Percentiles rank a stretch among this genome's conserved stretches.
These are phyloP conservation scores for Rhizopus stolonifer DNA, from an alignment of 371 early-diverging fungal species.

Conservation along the genomic window DNA sequence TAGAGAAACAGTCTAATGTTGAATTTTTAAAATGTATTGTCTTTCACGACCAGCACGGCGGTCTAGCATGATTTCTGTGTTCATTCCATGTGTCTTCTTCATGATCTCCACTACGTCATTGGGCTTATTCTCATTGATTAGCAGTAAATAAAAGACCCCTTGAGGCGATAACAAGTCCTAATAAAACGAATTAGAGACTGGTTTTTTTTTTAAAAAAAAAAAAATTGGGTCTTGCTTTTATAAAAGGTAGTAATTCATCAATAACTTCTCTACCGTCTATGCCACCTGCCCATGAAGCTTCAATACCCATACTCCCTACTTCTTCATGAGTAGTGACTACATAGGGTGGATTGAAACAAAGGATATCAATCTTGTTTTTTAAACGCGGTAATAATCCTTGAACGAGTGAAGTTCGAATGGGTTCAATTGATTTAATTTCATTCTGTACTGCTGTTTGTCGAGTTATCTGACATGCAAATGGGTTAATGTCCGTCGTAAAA, in stretches of 20 bases:
- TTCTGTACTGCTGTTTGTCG: conserved; percentile 62
- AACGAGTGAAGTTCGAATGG: conserved; percentile 60
- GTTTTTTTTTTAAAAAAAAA: no score
- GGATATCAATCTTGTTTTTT: conserved; percentile 63
- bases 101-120: conserved; percentile 72
- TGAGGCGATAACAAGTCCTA: conserved; percentile 67
- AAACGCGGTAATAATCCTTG: conserved; percentile 59
- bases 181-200: no score
- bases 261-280: conserved; percentile 90
- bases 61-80: conserved; percentile 41
- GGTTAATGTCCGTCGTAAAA: conserved; percentile 85
- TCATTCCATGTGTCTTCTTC: conserved; percentile 39
- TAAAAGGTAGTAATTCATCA: conserved; percentile 73
- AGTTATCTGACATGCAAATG: conserved; percentile 68
- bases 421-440: conserved; percentile 50
- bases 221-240: no score
- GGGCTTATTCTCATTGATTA: conserved; percentile 89
- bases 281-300: conserved; percentile 95
- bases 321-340: conserved; percentile 78
- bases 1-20: no score
- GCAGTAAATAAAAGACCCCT: conserved; percentile 86
- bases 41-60: conserved; percentile 62
- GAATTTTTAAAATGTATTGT: conserved; percentile 56
- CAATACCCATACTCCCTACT: conserved; percentile 73
- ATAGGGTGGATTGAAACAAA: conserved; percentile 96